Percentiles rank a stretch among this genome's conserved stretches.
Evolutionary conservation across 2,329 filamentous ascomycete genomes (phyloP).

Genomic region (Colletotrichum sp.): DNA sequence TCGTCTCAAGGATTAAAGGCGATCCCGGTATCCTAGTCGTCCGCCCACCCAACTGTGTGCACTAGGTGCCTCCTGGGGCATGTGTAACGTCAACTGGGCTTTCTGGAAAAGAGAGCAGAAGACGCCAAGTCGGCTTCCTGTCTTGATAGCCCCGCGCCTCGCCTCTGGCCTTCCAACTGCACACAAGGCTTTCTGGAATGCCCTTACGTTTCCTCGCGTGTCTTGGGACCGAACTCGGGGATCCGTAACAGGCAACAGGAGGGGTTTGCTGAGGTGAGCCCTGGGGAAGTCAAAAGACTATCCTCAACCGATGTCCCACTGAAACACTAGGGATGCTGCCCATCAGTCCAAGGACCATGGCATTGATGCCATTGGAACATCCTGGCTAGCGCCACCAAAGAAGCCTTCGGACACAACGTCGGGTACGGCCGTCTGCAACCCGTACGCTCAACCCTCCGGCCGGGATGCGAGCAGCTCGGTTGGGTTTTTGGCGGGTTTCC

Average conservation of each 20-base stretch:
- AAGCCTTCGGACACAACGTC: neutral
- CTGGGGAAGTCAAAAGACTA: neutral
- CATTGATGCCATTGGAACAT: neutral
- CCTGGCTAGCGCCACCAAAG: neutral
- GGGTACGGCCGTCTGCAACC: slow-evolving; percentile 1
- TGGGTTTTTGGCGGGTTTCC: neutral
- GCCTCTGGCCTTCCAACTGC: neutral
- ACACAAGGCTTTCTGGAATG: neutral
- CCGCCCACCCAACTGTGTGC: neutral
- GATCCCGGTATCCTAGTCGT: neutral
- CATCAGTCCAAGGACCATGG: neutral
- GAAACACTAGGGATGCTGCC: neutral
- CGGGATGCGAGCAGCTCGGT: neutral
- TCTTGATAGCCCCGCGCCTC: neutral
- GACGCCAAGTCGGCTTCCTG: neutral
- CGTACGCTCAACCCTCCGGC: neutral
- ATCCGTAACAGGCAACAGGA: neutral
- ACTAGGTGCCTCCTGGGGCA: neutral
- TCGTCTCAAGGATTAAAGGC: neutral
- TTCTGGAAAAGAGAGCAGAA: neutral
- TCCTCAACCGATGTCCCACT: neutral
- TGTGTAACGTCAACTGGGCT: neutral
- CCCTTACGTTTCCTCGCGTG: neutral
- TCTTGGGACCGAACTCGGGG: neutral
- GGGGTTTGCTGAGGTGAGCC: neutral